These are phyloP conservation scores for Babesia divergens DNA, from an alignment of 169 alveolate genomes.

Conservation along the genomic window DNA sequence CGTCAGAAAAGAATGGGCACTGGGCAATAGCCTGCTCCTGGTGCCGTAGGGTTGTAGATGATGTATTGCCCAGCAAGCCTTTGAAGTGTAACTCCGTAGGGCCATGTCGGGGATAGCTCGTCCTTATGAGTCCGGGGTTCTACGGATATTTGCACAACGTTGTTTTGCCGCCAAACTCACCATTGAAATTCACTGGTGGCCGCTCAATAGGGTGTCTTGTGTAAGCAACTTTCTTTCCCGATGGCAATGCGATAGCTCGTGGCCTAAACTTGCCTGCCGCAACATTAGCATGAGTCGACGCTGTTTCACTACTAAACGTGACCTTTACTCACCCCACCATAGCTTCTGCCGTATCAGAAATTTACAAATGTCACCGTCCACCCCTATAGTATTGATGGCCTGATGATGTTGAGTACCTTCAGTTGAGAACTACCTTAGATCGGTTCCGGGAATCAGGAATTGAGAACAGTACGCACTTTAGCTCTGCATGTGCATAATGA, in stretches of 20 bases:
- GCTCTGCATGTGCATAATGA: constrained; percentile 50
- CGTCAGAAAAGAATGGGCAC: constrained; percentile 74
- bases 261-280: constrained; percentile 69
- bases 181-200: constrained; percentile 72
- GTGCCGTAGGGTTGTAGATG: constrained; percentile 77
- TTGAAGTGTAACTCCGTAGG: constrained; percentile 77
- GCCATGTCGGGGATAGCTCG: constrained; percentile 72
- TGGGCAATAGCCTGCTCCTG: constrained; percentile 80
- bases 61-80: constrained; percentile 73
- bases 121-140: constrained; percentile 71
- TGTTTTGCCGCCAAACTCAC: not conserved
- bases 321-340: constrained; percentile 76
- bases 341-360: constrained; percentile 81
- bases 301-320: not conserved
- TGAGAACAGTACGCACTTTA: constrained; percentile 80
- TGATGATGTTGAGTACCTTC: not conserved
- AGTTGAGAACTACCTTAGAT: constrained; percentile 55
- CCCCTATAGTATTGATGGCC: constrained; percentile 79
- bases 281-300: not conserved
- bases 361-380: constrained; percentile 84
- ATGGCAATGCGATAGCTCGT: constrained; percentile 72
- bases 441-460: constrained; percentile 85
- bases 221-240: constrained; percentile 78
- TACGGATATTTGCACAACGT: not conserved
- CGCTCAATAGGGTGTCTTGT: constrained; percentile 83